phyloP scores from a whole-genome alignment of 768 basidiomycete genomes.

The Leccinum broughii region DNA sequence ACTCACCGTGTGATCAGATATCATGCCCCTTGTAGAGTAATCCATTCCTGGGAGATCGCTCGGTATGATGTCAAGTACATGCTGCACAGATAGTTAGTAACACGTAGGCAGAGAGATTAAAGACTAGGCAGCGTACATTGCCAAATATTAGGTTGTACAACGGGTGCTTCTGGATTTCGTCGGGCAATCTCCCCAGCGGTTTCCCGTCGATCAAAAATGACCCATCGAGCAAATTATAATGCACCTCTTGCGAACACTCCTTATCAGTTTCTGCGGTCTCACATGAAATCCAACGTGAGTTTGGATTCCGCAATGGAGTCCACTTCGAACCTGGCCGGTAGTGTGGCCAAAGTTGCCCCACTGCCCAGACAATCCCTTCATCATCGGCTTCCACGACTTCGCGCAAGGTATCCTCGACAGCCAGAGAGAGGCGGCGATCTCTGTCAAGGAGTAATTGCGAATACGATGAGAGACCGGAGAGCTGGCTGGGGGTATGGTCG shows the following conservation, averaged over 20 bases:
- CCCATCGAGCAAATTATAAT: conserved; percentile 27
- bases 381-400: conserved; percentile 2
- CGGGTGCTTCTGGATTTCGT: conserved; percentile 17
- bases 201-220: conserved; percentile 30
- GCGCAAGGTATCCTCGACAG: conserved; percentile 18
- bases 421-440: conserved; percentile 31
- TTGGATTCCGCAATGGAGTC: conserved; percentile 10
- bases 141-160: conserved; percentile 25
- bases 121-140: conserved; percentile 9
- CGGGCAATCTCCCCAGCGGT: conserved; percentile 26
- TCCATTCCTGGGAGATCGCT: conserved; percentile 28
- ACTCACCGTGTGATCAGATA: conserved; percentile 23
- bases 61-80: conserved; percentile 25
- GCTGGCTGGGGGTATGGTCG: conserved; percentile 24
- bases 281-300: conserved; percentile 26
- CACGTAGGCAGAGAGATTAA: too few species aligned
- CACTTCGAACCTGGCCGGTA: conserved; percentile 29
- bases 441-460: conserved; percentile 29
- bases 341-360: conserved; percentile 23
- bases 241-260: conserved; percentile 23
- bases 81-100: conserved; percentile 14
- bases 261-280: conserved; percentile 8
- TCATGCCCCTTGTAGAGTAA: conserved; percentile 20
- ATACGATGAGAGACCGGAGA: conserved; percentile 4
- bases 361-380: conserved; percentile 21